Evolutionary conservation across 768 basidiomycete species (phyloP).

Genomic region (Trametes cubensis): DNA sequence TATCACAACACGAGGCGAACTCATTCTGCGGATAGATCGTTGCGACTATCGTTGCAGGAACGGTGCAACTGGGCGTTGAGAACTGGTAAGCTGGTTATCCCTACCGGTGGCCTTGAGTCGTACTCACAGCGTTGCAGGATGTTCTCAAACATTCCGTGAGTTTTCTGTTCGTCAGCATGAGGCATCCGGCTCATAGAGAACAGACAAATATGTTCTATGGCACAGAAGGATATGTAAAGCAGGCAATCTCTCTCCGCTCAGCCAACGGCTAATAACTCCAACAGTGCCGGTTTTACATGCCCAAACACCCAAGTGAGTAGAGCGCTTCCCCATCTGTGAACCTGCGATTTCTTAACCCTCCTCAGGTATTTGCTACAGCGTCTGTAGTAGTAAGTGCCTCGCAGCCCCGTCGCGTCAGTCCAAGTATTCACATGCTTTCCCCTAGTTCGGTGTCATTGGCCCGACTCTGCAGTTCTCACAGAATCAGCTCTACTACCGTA

Average conservation of each 20-base stretch:
- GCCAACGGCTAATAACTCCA: not conserved
- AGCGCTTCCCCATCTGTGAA: slow-evolving; percentile 24
- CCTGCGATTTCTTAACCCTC: not conserved
- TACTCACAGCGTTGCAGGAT: slow-evolving; percentile 34
- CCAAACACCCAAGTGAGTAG: slow-evolving; percentile 36
- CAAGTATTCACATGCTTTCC: slow-evolving; percentile 1
- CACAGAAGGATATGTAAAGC: slow-evolving; percentile 15
- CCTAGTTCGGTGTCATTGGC: slow-evolving; percentile 65
- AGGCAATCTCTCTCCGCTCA: no score
- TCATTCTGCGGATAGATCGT: slow-evolving; percentile 30
- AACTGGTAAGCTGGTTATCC: slow-evolving; percentile 37
- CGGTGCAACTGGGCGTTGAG: slow-evolving; percentile 66
- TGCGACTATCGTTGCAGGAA: slow-evolving; percentile 58
- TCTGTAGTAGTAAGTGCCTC: slow-evolving; percentile 57
- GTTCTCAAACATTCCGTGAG: slow-evolving; percentile 61
- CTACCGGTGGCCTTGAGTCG: not conserved
- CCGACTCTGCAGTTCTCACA: slow-evolving; percentile 59
- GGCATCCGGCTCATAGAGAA: not conserved
- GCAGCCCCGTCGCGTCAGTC: not conserved
- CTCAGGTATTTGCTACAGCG: slow-evolving; percentile 41
- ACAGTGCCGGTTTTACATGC: slow-evolving; percentile 26
- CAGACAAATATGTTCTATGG: slow-evolving; percentile 15
- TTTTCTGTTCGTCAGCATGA: not conserved
- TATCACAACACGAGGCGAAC: no score
- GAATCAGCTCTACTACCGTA: slow-evolving; percentile 63